Percentiles rank a stretch among this genome's conserved stretches.
Evolutionary conservation across 805 yeast species (phyloP).

Genomic region (Nakazawaea holstii): DNA sequence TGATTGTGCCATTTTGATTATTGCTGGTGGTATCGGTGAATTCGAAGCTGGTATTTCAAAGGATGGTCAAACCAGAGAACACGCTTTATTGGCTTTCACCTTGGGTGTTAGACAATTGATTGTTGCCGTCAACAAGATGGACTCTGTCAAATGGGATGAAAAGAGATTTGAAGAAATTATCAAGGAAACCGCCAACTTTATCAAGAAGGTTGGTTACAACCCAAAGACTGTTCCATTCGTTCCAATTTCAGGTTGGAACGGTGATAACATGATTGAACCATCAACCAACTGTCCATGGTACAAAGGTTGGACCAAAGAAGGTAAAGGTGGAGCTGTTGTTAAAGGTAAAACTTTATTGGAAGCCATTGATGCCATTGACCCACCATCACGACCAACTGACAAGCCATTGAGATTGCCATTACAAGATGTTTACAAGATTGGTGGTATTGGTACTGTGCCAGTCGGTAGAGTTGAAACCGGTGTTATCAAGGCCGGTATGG

Average conservation of each 20-base stretch:
- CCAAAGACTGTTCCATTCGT: conserved; percentile 81
- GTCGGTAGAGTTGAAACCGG: conserved; percentile 95
- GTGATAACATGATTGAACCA: conserved; percentile 88
- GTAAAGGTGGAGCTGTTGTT: conserved; percentile 60
- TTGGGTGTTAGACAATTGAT: conserved; percentile 83
- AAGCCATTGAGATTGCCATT: conserved; percentile 87
- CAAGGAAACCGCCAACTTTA: conserved; percentile 74
- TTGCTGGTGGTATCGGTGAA: conserved; percentile 92
- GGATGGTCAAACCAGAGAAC: conserved; percentile 95
- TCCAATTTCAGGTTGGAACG: conserved; percentile 90
- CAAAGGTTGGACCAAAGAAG: conserved; percentile 82
- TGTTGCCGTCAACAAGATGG: conserved; percentile 94
- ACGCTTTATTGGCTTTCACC: conserved; percentile 86
- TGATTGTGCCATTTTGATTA: conserved; percentile 85
- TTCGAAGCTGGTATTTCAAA: conserved; percentile 93
- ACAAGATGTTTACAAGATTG: conserved; percentile 90
- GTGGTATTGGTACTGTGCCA: conserved; percentile 90
- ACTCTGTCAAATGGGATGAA: conserved; percentile 85
- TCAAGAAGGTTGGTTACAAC: conserved; percentile 83
- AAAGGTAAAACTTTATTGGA: conserved; percentile 81
- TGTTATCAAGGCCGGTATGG: conserved; percentile 87
- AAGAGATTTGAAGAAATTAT: conserved; percentile 71
- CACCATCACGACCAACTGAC: conserved; percentile 76
- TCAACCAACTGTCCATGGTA: conserved; percentile 82
- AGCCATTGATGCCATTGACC: conserved; percentile 80